Conservation (phyloP, 768 basidiomycete species). For the Trametes sanguinea region DNA sequence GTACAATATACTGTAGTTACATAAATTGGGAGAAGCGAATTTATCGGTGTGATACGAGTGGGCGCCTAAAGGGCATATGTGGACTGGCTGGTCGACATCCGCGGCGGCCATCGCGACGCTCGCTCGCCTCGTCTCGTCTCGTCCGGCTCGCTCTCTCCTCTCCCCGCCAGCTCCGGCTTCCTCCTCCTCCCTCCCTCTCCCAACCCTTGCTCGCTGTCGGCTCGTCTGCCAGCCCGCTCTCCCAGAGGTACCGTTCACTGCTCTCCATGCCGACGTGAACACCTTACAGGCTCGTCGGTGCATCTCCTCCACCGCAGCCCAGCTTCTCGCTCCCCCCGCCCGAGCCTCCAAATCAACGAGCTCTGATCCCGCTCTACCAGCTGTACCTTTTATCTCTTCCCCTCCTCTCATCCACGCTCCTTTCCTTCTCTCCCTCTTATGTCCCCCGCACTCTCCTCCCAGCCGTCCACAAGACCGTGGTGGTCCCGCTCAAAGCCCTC, state of each 20-base stretch:
- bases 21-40: constrained; percentile 11
- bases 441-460: constrained; percentile 25
- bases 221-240: not conserved
- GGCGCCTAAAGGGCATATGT: constrained; percentile 1
- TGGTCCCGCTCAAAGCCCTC: constrained; percentile 38
- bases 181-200: constrained; percentile 9
- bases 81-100: constrained; percentile 18
- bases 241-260: not conserved
- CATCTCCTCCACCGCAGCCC: not conserved
- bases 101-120: constrained; percentile 14
- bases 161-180: not conserved
- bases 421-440: constrained; percentile 30
- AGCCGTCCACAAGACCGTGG: constrained; percentile 31
- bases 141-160: constrained; percentile 8
- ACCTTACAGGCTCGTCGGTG: not conserved
- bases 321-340: not conserved
- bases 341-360: constrained; percentile 24
- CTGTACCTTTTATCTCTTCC: constrained; percentile 22
- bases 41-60: constrained; percentile 19
- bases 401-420: constrained; percentile 27
- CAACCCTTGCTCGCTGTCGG: not conserved
- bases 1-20: not conserved
- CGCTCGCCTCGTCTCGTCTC: not conserved
- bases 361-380: constrained; percentile 9
- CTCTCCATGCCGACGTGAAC: constrained; percentile 11